A percentile compares a stretch with the other conserved stretches of the same genome.
These are phyloP conservation scores for Globisporangium sylvaticum DNA, from an alignment of 352 stramenopile genomes.

Conservation along the genomic window DNA sequence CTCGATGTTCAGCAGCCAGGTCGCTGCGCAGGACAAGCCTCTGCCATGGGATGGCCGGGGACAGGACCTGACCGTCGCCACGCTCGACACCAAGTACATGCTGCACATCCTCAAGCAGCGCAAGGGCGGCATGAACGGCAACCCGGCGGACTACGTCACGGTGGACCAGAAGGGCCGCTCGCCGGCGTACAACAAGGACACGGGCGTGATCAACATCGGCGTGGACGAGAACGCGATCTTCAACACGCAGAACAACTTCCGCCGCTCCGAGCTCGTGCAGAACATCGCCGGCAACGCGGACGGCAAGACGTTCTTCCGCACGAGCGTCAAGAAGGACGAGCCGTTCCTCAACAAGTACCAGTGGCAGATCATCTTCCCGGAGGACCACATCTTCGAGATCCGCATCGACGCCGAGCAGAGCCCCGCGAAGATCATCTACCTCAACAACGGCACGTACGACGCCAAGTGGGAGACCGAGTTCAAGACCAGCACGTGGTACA, in stretches of 20 bases:
- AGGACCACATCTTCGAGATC: slow-evolving; percentile 54
- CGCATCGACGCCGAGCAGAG: slow-evolving; percentile 39
- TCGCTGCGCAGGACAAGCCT: slow-evolving; percentile 19
- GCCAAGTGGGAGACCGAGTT: slow-evolving; percentile 49
- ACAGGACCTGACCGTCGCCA: slow-evolving; percentile 46
- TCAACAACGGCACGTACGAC: slow-evolving; percentile 38
- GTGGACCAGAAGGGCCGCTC: slow-evolving; percentile 38
- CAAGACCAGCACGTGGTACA: slow-evolving; percentile 51
- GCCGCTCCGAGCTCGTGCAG: slow-evolving; percentile 66
- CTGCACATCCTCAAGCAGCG: slow-evolving; percentile 65
- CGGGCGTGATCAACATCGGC: slow-evolving; percentile 47
- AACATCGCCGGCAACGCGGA: slow-evolving; percentile 32
- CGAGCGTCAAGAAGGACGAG: slow-evolving; percentile 45
- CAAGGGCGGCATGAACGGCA: slow-evolving; percentile 31
- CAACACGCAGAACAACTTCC: slow-evolving; percentile 54
- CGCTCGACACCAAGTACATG: slow-evolving; percentile 53
- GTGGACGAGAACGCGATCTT: slow-evolving; percentile 51
- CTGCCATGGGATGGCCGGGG: slow-evolving; percentile 60
- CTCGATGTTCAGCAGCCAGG: slow-evolving; percentile 14
- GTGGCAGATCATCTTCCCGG: slow-evolving; percentile 61
- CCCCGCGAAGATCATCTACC: slow-evolving; percentile 48
- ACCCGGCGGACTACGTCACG: slow-evolving; percentile 49
- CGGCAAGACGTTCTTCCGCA: slow-evolving; percentile 59
- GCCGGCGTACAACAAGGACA: slow-evolving; percentile 56
- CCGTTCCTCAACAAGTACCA: slow-evolving; percentile 44